Conservation (phyloP, 495 filamentous ascomycete genomes). For the Penicillium verhagenii region DNA sequence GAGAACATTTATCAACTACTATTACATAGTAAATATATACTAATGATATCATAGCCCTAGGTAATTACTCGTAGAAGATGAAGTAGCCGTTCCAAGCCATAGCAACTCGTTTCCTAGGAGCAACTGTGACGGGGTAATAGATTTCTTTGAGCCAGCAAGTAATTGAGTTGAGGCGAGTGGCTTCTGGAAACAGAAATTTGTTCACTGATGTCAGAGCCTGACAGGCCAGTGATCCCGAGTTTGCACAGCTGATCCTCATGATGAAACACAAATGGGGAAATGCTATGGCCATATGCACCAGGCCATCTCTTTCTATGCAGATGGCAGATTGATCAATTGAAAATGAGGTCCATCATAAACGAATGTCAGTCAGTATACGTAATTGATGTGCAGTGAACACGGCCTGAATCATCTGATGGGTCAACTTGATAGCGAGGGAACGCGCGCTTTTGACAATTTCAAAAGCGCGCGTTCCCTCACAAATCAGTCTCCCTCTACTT, state of each 20-base stretch:
- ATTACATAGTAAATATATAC: no score
- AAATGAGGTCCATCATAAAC: not conserved
- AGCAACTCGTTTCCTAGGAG: no score
- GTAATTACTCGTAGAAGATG: no score
- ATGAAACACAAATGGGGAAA: not conserved
- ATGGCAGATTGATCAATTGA: not conserved
- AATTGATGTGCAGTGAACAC: no score
- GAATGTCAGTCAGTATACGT: no score
- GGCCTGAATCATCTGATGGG: no score
- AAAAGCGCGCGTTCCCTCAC: no score
- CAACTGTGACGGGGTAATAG: not conserved
- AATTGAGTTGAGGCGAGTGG: not conserved
- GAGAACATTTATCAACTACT: no score
- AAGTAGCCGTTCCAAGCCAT: not conserved
- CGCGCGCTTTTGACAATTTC: no score
- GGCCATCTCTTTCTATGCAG: not conserved
- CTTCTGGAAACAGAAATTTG: not conserved
- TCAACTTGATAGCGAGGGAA: no score
- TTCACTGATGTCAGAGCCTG: not conserved
- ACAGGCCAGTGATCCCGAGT: not conserved
- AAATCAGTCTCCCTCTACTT: no score
- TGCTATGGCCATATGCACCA: not conserved
- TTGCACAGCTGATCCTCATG: not conserved
- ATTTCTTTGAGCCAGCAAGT: not conserved
- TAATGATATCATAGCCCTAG: not conserved